Evolutionary conservation across 2,329 filamentous ascomycete genomes (phyloP), one percentile per base, ranked within the genome.

Genomic region (Coccinonectria pachysandricola): DNA sequence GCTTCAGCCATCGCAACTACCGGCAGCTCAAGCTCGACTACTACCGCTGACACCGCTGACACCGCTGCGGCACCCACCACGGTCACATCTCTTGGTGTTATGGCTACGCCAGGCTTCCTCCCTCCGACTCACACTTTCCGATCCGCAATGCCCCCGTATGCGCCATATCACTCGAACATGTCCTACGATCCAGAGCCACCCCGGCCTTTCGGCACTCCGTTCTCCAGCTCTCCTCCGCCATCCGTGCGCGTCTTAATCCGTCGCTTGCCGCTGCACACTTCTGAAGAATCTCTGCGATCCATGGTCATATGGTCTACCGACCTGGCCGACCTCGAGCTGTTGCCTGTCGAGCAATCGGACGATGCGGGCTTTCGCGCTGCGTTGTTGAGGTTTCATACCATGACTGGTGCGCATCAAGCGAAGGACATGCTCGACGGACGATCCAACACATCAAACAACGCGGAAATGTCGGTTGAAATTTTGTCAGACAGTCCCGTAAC

Each of bases 281-380:
- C 64, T 1, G 64, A 71, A 26, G 63, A 73, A 26, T 60, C 60
- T 13, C 42, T 77, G 26, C 58, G 64, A 23, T 49, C 70, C 15
- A 75, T 76, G 69, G 57, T 71, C 17, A 56, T 72, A 21, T 75
- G 69, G 52, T 71, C 67, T 26, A 60, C 74, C 39, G 69, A 75
- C 19, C 52, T 73, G 8, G 46, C 60, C 19, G 56, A 60, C 22
- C 57, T 68, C 11, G 61, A 73, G 37, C 50, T 75, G 14, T 49
- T 75, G 4, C 54, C 65, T 2, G 36, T 54, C 13, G 62, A 72
- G 13, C 53, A 59, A 30, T 63, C 65, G 5, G 56, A 63, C 18
- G 68, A 75, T 35, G 42, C 53, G 4, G 61, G 61, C 12, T 68
- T 64, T 36, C 58, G 59, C 25, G 64, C 66, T 2, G 71, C 70